Evolutionary conservation across 2,329 filamentous ascomycete species (phyloP).

Genomic region (Cercospora canescens): DNA sequence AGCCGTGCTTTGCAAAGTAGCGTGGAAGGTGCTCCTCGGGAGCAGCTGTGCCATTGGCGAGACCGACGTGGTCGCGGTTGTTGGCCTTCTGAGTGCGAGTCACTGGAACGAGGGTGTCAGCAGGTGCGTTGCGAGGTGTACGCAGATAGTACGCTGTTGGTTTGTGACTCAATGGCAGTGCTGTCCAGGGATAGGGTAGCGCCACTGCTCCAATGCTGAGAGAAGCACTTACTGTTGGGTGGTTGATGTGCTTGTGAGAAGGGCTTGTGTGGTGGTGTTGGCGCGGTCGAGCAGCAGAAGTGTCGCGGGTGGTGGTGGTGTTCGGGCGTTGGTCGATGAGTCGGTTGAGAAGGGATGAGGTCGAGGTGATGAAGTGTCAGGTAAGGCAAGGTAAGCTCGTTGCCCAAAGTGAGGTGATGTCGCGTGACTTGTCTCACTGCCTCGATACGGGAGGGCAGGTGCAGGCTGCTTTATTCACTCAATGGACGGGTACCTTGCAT

Average conservation of each 20-base stretch:
- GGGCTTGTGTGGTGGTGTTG: background rate
- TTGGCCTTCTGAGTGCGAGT: constrained; percentile 96
- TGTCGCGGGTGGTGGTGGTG: background rate
- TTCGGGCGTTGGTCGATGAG: background rate
- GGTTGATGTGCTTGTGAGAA: background rate
- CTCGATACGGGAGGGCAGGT: background rate
- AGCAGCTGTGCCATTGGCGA: constrained; percentile 71
- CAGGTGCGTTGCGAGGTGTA: background rate
- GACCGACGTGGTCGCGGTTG: constrained; percentile 83
- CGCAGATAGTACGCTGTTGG: background rate
- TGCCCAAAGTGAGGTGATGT: background rate
- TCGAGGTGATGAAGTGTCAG: background rate
- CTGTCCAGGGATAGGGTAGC: background rate
- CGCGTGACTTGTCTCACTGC: constrained; percentile 2
- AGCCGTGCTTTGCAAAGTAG: constrained; percentile 89
- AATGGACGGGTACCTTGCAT: constrained; percentile 1
- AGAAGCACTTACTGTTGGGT: constrained; percentile 7
- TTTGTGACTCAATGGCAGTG: constrained; percentile 13
- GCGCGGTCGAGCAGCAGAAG: background rate
- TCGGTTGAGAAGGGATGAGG: background rate
- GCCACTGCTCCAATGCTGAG: background rate
- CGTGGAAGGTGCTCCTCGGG: constrained; percentile 77
- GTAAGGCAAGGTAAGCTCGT: background rate
- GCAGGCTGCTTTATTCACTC: background rate
- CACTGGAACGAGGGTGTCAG: constrained; percentile 59